Evolutionary conservation across 2,329 filamentous ascomycete genomes (phyloP).

Genomic region (Diaporthe aspalathi): DNA sequence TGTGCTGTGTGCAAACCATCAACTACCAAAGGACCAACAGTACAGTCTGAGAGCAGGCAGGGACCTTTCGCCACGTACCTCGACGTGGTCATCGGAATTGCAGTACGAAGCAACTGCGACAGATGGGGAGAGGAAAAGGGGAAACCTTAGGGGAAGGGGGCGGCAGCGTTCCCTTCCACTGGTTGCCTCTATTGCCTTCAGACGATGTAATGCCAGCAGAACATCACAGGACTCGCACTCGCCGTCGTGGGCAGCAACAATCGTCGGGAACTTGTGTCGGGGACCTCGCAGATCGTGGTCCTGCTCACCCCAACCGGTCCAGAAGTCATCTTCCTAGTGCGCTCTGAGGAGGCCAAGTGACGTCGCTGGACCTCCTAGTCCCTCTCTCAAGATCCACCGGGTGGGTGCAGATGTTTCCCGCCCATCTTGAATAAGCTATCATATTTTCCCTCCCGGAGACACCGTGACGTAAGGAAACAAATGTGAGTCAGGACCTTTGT

Average conservation of each 20-base stretch:
- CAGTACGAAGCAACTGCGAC: not conserved
- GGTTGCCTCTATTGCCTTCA: not conserved
- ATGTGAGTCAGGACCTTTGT: constrained; percentile 22
- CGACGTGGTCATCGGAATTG: not conserved
- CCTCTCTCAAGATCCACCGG: constrained; percentile 16
- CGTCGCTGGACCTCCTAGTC: constrained; percentile 12
- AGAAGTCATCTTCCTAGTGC: constrained; percentile 28
- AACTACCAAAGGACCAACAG: not conserved
- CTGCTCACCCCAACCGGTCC: constrained; percentile 21
- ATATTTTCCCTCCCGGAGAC: constrained; percentile 9
- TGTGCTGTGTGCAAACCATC: not conserved
- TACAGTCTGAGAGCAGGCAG: not conserved
- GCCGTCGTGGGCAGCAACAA: constrained; percentile 1
- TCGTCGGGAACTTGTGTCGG: not conserved
- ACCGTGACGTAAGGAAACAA: constrained; percentile 20
- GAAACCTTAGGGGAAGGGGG: constrained; percentile 4
- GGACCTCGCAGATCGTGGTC: constrained; percentile 17
- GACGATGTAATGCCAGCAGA: not conserved
- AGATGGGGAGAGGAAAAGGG: not conserved
- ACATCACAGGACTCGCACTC: not conserved
- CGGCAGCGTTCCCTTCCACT: no score
- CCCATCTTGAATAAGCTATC: not conserved
- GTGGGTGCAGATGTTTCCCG: constrained; percentile 18
- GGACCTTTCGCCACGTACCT: not conserved
- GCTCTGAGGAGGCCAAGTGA: constrained; percentile 10